These are phyloP conservation scores for Kwoniella shivajii DNA, from an alignment of 1,284 basidiomycete species.

Conservation along the genomic window DNA sequence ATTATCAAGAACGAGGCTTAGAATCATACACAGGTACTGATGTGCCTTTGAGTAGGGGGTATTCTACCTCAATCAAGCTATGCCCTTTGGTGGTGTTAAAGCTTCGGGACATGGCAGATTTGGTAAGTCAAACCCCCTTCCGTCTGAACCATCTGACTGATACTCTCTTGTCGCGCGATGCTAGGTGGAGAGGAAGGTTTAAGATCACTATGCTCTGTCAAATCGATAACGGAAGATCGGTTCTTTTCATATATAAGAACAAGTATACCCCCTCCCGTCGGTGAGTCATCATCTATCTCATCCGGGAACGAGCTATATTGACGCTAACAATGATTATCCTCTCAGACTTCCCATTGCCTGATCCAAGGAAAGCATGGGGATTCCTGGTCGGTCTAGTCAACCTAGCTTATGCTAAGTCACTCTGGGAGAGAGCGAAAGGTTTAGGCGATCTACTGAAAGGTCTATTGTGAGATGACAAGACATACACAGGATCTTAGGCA, in stretches of 20 bases:
- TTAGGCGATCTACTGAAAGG: conserved; percentile 35
- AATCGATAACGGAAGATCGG: conserved; percentile 81
- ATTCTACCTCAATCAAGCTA: conserved; percentile 85
- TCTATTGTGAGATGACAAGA: conserved; percentile 6
- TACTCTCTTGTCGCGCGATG: neutral
- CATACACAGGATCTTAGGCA: no score
- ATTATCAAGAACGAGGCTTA: neutral
- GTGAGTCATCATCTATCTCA: conserved; percentile 21
- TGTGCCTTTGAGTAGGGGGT: conserved; percentile 61
- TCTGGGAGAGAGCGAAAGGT: conserved; percentile 34
- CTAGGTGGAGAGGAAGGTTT: conserved; percentile 88
- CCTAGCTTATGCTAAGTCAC: conserved; percentile 68
- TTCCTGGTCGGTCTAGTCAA: conserved; percentile 73
- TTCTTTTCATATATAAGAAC: conserved; percentile 82
- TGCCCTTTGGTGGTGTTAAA: conserved; percentile 92
- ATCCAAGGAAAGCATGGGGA: conserved; percentile 60
- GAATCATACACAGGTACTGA: neutral
- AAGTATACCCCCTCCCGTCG: conserved; percentile 64
- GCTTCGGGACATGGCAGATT: conserved; percentile 87
- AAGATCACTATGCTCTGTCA: conserved; percentile 78
- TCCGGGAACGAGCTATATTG: neutral
- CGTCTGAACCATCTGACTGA: no score
- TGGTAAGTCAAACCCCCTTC: conserved; percentile 58
- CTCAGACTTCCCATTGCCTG: conserved; percentile 38
- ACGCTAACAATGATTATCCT: conserved; percentile 17